phyloP scores from a whole-genome alignment of 768 basidiomycete genomes.

The Kwoniella dejecticola region DNA sequence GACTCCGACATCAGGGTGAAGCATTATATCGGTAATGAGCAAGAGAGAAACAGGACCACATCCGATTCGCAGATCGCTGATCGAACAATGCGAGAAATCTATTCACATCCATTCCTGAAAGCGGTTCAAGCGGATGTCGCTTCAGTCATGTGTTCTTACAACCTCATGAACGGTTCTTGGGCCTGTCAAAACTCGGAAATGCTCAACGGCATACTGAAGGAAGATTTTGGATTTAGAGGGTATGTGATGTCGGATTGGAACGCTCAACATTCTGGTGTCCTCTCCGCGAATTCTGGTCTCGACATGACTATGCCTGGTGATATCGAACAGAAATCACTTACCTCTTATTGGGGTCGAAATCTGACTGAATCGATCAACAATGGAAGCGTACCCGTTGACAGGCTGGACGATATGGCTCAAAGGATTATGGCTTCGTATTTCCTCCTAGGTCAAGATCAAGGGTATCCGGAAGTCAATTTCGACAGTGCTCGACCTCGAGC shows the following conservation, averaged over 20 bases:
- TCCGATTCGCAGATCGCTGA: constrained; percentile 71
- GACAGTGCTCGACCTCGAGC: constrained; percentile 57
- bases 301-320: constrained; percentile 58
- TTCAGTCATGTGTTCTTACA: constrained; percentile 59
- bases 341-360: constrained; percentile 66
- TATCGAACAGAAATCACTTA: constrained; percentile 42
- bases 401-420: constrained; percentile 66
- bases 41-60: constrained; percentile 57
- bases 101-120: constrained; percentile 57
- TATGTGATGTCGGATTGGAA: constrained; percentile 54
- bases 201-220: constrained; percentile 55
- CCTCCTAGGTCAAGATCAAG: constrained; percentile 53
- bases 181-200: constrained; percentile 54
- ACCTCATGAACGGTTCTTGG: constrained; percentile 54
- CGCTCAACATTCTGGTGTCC: constrained; percentile 48
- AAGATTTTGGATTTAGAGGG: constrained; percentile 56
- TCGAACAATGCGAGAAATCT: constrained; percentile 62
- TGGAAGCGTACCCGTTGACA: constrained; percentile 64
- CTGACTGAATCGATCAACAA: constrained; percentile 71
- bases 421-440: constrained; percentile 65
- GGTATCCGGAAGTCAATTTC: constrained; percentile 72
- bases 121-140: constrained; percentile 69
- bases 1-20: constrained; percentile 30
- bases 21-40: constrained; percentile 57
- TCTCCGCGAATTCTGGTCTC: constrained; percentile 40